Conservation (phyloP, 2,329 filamentous ascomycete genomes). For the Lasiodiplodia gonubiensis region DNA sequence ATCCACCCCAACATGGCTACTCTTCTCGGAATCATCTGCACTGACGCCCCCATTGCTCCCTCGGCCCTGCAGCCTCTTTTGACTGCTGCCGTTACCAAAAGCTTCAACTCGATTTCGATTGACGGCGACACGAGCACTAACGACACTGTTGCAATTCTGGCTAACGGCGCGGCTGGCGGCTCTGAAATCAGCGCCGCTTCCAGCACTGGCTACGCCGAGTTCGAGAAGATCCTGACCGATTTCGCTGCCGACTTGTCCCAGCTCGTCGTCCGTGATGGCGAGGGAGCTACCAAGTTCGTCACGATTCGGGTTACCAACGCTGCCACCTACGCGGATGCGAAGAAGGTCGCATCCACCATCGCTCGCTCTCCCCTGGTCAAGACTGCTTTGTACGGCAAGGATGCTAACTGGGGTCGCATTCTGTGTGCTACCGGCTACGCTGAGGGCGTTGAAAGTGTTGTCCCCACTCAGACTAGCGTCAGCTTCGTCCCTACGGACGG, state of each 20-base stretch:
- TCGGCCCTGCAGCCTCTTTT: slow-evolving; percentile 72
- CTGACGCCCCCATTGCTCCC: slow-evolving; percentile 81
- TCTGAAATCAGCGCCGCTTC: slow-evolving; percentile 62
- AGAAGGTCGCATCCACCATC: slow-evolving; percentile 83
- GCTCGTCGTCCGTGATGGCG: slow-evolving; percentile 92
- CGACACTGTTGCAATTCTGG: slow-evolving; percentile 92
- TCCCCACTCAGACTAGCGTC: slow-evolving; percentile 74
- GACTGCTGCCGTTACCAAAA: slow-evolving; percentile 75
- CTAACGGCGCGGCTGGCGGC: slow-evolving; percentile 89
- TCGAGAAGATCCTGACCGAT: slow-evolving; percentile 72
- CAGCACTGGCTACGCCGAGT: slow-evolving; percentile 64
- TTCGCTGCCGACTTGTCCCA: slow-evolving; percentile 87
- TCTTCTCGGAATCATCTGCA: slow-evolving; percentile 87
- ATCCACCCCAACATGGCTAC: slow-evolving; percentile 99
- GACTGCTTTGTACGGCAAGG: slow-evolving; percentile 94
- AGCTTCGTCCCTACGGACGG: slow-evolving; percentile 80
- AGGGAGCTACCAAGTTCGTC: slow-evolving; percentile 98
- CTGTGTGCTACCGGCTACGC: slow-evolving; percentile 91
- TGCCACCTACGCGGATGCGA: slow-evolving; percentile 70
- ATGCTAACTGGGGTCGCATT: slow-evolving; percentile 98
- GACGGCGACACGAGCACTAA: slow-evolving; percentile 98
- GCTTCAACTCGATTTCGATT: slow-evolving; percentile 96
- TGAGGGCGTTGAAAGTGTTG: slow-evolving; percentile 67
- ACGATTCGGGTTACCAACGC: slow-evolving; percentile 84
- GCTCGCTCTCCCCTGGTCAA: slow-evolving; percentile 93